A percentile compares a stretch with the other conserved stretches of the same genome.
Conservation (phyloP, 257 asterid species). For the Vinca minor region DNA sequence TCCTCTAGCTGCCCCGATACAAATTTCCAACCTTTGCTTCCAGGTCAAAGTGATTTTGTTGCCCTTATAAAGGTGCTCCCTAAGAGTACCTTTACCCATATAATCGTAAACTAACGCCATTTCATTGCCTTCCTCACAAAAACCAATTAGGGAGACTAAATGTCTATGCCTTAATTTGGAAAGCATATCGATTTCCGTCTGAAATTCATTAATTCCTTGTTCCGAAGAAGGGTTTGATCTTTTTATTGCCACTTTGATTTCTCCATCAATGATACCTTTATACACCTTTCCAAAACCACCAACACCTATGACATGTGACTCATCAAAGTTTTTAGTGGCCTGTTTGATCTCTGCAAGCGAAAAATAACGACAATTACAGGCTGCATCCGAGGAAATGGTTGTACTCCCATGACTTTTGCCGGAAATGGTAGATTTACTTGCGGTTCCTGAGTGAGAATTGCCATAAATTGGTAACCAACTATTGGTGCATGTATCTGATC, state of each 20-base stretch:
- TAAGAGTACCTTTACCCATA: conserved; percentile 82
- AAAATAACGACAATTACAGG: conserved; percentile 83
- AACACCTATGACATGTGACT: conserved; percentile 69
- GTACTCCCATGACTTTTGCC: no score
- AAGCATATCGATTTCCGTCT: conserved; percentile 89
- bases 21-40: conserved; percentile 86
- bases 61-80: conserved; percentile 84
- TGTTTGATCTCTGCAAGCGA: conserved; percentile 77
- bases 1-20: conserved; percentile 89
- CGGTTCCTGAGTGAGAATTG: no score
- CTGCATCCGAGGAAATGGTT: no score
- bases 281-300: conserved; percentile 90
- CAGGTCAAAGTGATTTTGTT: conserved; percentile 78
- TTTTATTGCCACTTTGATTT: conserved; percentile 80
- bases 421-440: conserved; percentile 59
- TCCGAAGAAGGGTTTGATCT: conserved; percentile 87
- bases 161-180: conserved; percentile 88
- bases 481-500: no score
- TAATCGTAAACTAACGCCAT: conserved; percentile 85
- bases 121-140: conserved; percentile 79
- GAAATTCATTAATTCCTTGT: conserved; percentile 83
- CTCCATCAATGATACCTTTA: conserved; percentile 74
- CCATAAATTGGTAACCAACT: no score
- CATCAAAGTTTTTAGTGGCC: conserved; percentile 74
- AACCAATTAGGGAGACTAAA: conserved; percentile 77